phyloP scores from a whole-genome alignment of 2,329 filamentous ascomycete genomes.

The Xylaria hypoxylon region DNA sequence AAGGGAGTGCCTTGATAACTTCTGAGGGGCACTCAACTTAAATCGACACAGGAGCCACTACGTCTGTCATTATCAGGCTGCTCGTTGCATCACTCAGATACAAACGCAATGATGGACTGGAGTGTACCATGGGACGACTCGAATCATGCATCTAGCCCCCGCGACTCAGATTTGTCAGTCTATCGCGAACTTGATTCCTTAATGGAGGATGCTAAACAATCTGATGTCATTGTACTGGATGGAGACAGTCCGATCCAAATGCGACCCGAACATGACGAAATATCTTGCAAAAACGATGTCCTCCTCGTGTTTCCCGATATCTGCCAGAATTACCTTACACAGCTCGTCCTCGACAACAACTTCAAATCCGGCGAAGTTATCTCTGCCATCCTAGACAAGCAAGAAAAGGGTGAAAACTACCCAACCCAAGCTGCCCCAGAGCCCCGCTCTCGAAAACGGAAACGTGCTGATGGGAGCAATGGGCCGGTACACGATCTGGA shows the following conservation, averaged over 20 bases:
- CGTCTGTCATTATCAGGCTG: background rate
- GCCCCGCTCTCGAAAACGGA: constrained; percentile 55
- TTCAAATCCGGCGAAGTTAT: constrained; percentile 53
- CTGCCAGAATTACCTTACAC: constrained; percentile 54
- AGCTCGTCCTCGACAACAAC: constrained; percentile 44
- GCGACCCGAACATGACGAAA: constrained; percentile 16
- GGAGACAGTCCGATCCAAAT: constrained; percentile 12
- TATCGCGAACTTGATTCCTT: background rate
- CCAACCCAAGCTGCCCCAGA: constrained; percentile 47
- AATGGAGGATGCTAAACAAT: constrained; percentile 1
- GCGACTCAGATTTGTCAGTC: background rate
- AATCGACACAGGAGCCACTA: background rate
- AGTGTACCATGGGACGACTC: background rate
- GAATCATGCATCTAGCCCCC: background rate
- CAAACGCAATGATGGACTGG: constrained; percentile 19
- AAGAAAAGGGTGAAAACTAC: constrained; percentile 56
- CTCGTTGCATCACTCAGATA: background rate
- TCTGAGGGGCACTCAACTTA: background rate
- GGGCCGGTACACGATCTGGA: constrained; percentile 1
- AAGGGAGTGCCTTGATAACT: background rate
- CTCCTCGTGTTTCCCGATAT: constrained; percentile 60
- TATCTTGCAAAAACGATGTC: constrained; percentile 49
- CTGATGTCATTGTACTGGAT: constrained; percentile 29
- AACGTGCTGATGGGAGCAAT: constrained; percentile 47
- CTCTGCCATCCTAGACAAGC: constrained; percentile 54